These are phyloP conservation scores for Beauveria sp. DNA, from an alignment of 2,329 filamentous ascomycete species.

Conservation along the genomic window DNA sequence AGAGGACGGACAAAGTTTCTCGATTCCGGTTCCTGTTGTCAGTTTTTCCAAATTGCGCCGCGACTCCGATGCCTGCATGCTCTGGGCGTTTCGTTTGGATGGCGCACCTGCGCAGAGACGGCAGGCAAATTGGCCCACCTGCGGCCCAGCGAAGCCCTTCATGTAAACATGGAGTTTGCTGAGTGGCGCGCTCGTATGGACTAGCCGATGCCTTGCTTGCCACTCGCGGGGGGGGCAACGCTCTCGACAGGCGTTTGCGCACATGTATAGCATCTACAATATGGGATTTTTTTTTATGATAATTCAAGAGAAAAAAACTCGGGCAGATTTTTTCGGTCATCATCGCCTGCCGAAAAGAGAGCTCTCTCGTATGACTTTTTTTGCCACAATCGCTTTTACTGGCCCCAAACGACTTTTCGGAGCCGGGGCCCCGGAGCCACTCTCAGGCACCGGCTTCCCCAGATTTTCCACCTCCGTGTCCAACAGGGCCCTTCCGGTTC, in stretches of 20 bases:
- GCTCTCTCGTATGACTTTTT: no score
- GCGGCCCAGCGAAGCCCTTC: background rate
- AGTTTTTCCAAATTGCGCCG: no score
- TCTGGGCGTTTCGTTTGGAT: no score
- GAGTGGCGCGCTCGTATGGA: constrained; percentile 8
- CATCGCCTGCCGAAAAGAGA: background rate
- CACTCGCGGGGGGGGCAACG: background rate
- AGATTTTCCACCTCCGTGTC: background rate
- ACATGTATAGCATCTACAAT: no score
- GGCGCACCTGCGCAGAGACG: no score
- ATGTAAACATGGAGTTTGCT: background rate
- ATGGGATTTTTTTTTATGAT: no score
- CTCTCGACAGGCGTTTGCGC: background rate
- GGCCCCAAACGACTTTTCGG: background rate
- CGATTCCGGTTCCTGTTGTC: no score
- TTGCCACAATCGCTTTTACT: no score
- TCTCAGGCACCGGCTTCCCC: background rate
- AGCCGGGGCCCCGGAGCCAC: background rate
- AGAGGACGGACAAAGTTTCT: no score
- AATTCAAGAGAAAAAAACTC: no score
- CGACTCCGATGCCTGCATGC: no score
- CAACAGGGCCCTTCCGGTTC: background rate
- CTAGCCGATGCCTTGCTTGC: background rate
- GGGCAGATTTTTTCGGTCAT: background rate
- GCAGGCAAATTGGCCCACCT: background rate